phyloP scores from a whole-genome alignment of 768 basidiomycete genomes.

The Psilocybe cyanescens region DNA sequence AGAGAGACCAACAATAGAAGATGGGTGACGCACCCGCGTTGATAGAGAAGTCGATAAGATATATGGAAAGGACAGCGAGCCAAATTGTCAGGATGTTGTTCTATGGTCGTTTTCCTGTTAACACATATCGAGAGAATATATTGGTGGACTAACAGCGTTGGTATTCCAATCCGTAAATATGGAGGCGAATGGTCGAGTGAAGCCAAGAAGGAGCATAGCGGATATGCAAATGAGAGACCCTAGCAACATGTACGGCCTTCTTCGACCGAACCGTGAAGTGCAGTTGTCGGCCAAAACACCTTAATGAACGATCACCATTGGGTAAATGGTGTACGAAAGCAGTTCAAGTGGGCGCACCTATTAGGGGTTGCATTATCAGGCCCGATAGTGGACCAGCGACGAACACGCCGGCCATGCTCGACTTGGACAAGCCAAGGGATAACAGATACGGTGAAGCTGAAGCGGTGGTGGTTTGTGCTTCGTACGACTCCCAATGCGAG shows the following conservation, averaged over 20 bases:
- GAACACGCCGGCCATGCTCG: slow-evolving; percentile 88
- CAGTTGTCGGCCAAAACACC: slow-evolving; percentile 82
- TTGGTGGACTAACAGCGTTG: slow-evolving; percentile 29
- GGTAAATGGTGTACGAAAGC: neutral
- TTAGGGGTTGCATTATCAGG: slow-evolving; percentile 88
- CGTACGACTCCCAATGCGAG: neutral
- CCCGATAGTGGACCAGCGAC: slow-evolving; percentile 92
- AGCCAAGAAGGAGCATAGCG: slow-evolving; percentile 85
- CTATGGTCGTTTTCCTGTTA: slow-evolving; percentile 31
- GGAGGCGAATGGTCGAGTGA: slow-evolving; percentile 70
- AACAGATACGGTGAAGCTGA: slow-evolving; percentile 84
- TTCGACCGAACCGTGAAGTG: slow-evolving; percentile 80
- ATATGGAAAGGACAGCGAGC: slow-evolving; percentile 66
- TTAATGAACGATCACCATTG: neutral
- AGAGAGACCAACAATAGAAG: neutral
- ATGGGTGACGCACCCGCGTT: slow-evolving; percentile 43
- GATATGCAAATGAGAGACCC: slow-evolving; percentile 64
- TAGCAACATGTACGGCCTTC: too few species aligned
- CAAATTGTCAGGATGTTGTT: slow-evolving; percentile 72
- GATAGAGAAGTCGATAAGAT: slow-evolving; percentile 63
- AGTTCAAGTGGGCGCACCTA: slow-evolving; percentile 47
- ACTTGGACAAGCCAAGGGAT: slow-evolving; percentile 86
- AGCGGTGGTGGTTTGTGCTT: neutral
- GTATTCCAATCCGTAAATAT: slow-evolving; percentile 41
- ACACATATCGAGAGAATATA: neutral